Evolutionary conservation across 2,329 filamentous ascomycete species (phyloP).

Genomic region (Alternaria postmessia): DNA sequence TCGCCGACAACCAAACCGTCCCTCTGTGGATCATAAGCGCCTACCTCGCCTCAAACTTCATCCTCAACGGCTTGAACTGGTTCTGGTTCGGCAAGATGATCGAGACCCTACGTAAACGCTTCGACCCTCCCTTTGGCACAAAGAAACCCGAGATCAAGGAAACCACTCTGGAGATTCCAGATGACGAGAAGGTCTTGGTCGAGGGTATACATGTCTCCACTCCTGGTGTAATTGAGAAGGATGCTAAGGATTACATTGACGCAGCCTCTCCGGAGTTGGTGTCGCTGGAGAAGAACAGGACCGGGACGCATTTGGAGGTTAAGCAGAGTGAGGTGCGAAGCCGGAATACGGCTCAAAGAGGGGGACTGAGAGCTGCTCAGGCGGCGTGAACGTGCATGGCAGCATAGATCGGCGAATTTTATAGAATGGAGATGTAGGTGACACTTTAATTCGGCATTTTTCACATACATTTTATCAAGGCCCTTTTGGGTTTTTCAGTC

Average conservation of each 20-base stretch:
- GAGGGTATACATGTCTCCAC: conserved; percentile 46
- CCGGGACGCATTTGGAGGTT: conserved; percentile 38
- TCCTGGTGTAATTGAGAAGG: conserved; percentile 31
- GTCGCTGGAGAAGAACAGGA: conserved; percentile 30
- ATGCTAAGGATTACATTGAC: conserved; percentile 32
- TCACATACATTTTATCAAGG: not conserved
- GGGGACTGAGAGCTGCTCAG: conserved; percentile 7
- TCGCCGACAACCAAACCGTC: conserved; percentile 55
- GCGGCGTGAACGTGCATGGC: not conserved
- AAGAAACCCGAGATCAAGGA: conserved; percentile 32
- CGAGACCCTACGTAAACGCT: conserved; percentile 77
- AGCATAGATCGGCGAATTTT: not conserved
- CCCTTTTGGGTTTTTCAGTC: not conserved
- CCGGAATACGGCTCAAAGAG: conserved; percentile 27
- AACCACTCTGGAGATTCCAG: conserved; percentile 20
- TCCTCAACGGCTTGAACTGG: conserved; percentile 78
- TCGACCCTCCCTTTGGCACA: conserved; percentile 65
- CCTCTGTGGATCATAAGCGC: conserved; percentile 74
- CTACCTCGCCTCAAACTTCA: conserved; percentile 75
- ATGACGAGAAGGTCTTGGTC: conserved; percentile 43
- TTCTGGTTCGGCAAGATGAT: conserved; percentile 93
- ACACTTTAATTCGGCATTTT: not conserved
- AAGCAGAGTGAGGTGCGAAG: conserved; percentile 38
- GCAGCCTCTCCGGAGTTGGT: conserved; percentile 21
- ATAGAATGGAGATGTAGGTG: not conserved